Evolutionary conservation across 306 rosid genomes (phyloP).

Genomic region (Elaeagnus macrophylla): DNA sequence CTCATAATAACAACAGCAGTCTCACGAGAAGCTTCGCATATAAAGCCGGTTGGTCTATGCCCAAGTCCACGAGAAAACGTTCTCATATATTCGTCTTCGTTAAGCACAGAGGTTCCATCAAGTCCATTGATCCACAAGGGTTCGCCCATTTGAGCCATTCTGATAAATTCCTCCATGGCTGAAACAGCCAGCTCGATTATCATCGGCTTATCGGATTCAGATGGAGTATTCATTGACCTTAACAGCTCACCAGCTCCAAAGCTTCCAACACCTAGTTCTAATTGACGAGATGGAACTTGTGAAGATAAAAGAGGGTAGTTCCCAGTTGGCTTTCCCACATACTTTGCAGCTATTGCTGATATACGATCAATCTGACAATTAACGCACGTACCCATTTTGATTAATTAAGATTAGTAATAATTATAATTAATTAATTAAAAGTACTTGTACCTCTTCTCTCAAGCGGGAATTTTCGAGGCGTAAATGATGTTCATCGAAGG

Average conservation of each 20-base stretch:
- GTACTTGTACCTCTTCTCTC: conserved; percentile 93
- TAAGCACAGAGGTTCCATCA: conserved; percentile 50
- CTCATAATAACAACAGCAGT: conserved; percentile 76
- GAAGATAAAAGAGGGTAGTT: conserved; percentile 66
- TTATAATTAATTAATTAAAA: too few relatives aligned
- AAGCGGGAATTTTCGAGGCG: conserved; percentile 84
- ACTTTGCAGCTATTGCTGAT: conserved; percentile 87
- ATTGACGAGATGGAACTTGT: conserved; percentile 56
- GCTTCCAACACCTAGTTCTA: conserved; percentile 57
- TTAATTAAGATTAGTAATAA: too few relatives aligned
- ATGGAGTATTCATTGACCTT: conserved; percentile 55
- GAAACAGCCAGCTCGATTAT: conserved; percentile 89
- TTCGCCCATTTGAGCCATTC: conserved; percentile 88
- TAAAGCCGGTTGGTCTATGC: conserved; percentile 60
- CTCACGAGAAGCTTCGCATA: conserved; percentile 78
- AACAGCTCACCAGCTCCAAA: conserved; percentile 62
- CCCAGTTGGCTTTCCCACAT: conserved; percentile 82
- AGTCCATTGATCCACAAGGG: conserved; percentile 82
- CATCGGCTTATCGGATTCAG: conserved; percentile 80
- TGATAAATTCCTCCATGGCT: conserved; percentile 82
- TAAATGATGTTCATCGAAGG: conserved; percentile 89
- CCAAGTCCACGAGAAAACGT: conserved; percentile 77
- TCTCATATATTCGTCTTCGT: conserved; percentile 73
- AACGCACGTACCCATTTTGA: too few relatives aligned
- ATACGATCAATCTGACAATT: conserved; percentile 66